A percentile compares a stretch with the other conserved stretches of the same genome.
phyloP scores from a whole-genome alignment of 169 alveolate genomes.

The Plasmodium chabaudi region DNA sequence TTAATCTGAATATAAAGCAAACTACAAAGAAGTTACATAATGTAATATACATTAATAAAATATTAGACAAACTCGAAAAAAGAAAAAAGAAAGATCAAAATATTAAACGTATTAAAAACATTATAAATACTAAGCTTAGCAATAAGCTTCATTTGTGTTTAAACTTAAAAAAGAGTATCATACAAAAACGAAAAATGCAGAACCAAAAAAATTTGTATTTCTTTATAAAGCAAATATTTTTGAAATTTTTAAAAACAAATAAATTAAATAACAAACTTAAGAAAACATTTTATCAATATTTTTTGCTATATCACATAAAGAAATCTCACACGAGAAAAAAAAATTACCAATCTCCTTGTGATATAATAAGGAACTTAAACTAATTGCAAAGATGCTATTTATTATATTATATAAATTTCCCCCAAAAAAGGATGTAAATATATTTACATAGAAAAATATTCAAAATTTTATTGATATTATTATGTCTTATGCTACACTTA shows the following conservation, averaged over 20 bases:
- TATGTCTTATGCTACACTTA: too few species aligned
- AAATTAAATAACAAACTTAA: slow-evolving; percentile 24
- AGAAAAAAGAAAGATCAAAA: neutral
- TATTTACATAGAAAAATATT: too few species aligned
- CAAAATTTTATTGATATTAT: too few species aligned
- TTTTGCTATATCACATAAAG: slow-evolving; percentile 63
- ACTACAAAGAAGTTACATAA: neutral
- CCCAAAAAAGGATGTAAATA: too few species aligned
- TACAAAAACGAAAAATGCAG: slow-evolving; percentile 39
- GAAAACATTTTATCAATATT: slow-evolving; percentile 67
- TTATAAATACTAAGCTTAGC: neutral
- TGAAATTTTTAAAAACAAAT: slow-evolving; percentile 15
- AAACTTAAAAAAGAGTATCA: slow-evolving; percentile 13
- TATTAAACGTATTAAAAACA: slow-evolving; percentile 4
- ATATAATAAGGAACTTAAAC: slow-evolving; percentile 17
- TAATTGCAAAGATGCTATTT: neutral
- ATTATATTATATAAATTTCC: too few species aligned
- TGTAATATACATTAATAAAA: neutral
- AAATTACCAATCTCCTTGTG: slow-evolving; percentile 61
- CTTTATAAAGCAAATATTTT: slow-evolving; percentile 32
- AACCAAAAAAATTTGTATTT: slow-evolving; percentile 61
- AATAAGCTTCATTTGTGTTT: slow-evolving; percentile 43
- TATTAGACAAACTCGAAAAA: neutral
- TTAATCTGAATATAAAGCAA: neutral
- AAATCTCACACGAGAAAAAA: slow-evolving; percentile 64